Conservation (phyloP, 805 yeast species). For the Saturnispora diversa region DNA sequence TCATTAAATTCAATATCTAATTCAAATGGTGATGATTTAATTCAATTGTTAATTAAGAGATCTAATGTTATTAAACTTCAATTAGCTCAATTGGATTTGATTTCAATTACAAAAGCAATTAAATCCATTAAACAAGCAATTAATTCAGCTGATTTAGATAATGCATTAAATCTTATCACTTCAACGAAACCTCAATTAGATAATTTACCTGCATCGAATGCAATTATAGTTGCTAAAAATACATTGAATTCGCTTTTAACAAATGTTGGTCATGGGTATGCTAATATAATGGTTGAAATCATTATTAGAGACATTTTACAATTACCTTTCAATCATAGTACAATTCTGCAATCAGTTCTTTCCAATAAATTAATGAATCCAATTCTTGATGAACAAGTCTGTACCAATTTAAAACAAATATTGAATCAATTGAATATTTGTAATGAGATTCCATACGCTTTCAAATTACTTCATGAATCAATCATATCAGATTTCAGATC, state of each 20-base stretch:
- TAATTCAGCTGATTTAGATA: slow-evolving; percentile 3
- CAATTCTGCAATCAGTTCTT: background rate
- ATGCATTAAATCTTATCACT: slow-evolving; percentile 3
- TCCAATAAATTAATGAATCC: background rate
- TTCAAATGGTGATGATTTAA: slow-evolving; percentile 51
- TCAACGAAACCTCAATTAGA: slow-evolving; percentile 1
- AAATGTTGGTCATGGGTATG: slow-evolving; percentile 7
- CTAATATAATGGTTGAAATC: slow-evolving; percentile 4
- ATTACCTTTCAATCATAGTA: background rate
- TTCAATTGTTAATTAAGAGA: slow-evolving; percentile 53
- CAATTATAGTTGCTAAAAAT: background rate
- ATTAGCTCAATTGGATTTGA: slow-evolving; percentile 5
- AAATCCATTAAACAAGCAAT: slow-evolving; percentile 4
- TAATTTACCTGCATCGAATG: slow-evolving; percentile 4
- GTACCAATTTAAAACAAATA: background rate
- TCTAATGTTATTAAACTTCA: slow-evolving; percentile 32
- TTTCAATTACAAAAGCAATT: slow-evolving; percentile 4
- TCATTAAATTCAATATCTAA: slow-evolving; percentile 40
- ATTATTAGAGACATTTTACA: slow-evolving; percentile 3
- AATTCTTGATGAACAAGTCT: background rate
- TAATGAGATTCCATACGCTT: slow-evolving; percentile 2
- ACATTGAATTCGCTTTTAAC: background rate
- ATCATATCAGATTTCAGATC: slow-evolving; percentile 37
- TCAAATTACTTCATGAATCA: slow-evolving; percentile 24
- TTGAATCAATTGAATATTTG: background rate